These are phyloP conservation scores for Populus ilicifolia DNA, from an alignment of 345 rosid genomes.

Conservation along the genomic window DNA sequence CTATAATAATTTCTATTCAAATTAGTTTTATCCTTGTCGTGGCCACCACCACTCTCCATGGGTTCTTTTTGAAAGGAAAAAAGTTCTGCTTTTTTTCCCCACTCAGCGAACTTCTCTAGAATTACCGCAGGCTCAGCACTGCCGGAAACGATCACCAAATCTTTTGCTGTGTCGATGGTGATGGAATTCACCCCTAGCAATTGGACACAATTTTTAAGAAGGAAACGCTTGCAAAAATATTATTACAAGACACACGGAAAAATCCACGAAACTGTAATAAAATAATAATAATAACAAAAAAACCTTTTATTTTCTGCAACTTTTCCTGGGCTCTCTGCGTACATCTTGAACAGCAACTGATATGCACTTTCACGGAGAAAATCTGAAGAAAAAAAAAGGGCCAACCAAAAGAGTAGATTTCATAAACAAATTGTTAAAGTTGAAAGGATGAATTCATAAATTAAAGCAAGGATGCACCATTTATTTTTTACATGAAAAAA, in stretches of 20 bases:
- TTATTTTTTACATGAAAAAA: too few species aligned
- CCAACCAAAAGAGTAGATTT: too few species aligned
- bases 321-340: neutral
- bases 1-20: neutral
- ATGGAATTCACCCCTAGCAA: neutral
- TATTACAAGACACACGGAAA: neutral
- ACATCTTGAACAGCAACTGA: neutral
- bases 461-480: too few species aligned
- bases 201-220: neutral
- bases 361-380: neutral
- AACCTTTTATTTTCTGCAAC: conserved; percentile 2
- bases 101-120: neutral
- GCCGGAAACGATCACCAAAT: neutral
- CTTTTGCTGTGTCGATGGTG: neutral
- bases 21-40: neutral
- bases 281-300: neutral
- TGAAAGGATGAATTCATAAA: too few species aligned
- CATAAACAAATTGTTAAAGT: too few species aligned
- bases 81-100: conserved; percentile 2
- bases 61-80: neutral
- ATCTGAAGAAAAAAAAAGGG: neutral
- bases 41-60: neutral
- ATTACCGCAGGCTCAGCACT: neutral
- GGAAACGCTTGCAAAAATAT: neutral
- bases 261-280: neutral